Conservation (phyloP, 2,329 filamentous ascomycete species). For the Eutypella sp. region DNA sequence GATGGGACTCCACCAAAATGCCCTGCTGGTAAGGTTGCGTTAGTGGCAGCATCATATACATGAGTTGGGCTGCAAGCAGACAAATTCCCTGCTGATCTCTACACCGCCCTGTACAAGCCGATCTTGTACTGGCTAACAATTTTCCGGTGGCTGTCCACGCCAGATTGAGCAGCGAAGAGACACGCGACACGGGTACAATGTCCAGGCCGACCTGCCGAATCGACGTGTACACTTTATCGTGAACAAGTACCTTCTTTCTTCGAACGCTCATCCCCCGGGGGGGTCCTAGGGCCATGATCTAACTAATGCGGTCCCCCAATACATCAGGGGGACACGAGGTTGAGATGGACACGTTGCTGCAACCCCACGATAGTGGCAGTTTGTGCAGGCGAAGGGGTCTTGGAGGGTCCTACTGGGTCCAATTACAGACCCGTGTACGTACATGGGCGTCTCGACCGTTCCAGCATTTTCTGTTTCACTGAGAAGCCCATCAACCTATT, state of each 20-base stretch:
- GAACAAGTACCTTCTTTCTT: conserved; percentile 11
- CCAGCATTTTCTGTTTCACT: conserved; percentile 36
- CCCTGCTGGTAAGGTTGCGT: conserved; percentile 4
- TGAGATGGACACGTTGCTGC: conserved; percentile 24
- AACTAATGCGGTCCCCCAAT: neutral
- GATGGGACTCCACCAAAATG: too few relatives aligned
- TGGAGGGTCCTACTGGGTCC: neutral
- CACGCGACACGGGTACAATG: conserved; percentile 16
- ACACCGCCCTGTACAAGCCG: conserved; percentile 24
- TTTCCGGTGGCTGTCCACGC: conserved; percentile 1
- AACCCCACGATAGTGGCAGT: conserved; percentile 11
- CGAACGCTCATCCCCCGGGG: too few relatives aligned
- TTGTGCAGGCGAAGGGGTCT: neutral
- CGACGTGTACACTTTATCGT: conserved; percentile 18
- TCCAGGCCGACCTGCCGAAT: conserved; percentile 10
- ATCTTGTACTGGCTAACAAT: conserved; percentile 19
- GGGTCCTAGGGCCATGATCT: neutral
- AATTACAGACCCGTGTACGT: conserved; percentile 10
- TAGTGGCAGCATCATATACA: conserved; percentile 24
- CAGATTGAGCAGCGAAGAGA: conserved; percentile 9
- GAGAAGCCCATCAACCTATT: conserved; percentile 10
- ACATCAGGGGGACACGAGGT: conserved; percentile 5
- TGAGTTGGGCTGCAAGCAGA: conserved; percentile 15
- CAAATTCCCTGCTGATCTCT: conserved; percentile 13
- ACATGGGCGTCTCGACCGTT: conserved; percentile 19